Base-by-base conservation (phyloP, 306 rosid genomes). In the Datisca glomerata region DNA sequence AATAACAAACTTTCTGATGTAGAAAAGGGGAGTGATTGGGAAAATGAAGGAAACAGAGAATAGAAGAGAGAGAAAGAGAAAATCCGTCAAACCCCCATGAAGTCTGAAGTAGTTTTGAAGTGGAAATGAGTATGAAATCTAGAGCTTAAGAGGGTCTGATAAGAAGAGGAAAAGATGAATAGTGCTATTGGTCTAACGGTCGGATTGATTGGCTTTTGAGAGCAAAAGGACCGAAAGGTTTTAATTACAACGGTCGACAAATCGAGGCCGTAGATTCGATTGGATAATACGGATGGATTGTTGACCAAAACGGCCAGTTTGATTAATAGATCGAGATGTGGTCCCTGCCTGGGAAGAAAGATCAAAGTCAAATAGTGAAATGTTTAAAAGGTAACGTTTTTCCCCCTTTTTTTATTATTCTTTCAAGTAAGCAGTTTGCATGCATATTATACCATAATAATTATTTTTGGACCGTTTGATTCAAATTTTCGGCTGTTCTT, bases 171-270 rank as follows among this genome's bases (percentile, higher is more conserved):
- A 40, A 16, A 2, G 52, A 37, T 2, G 24, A 35, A 42, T 1
- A 33, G 24, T 3, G 47, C 18, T 8, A 45, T n/a, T 11, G 21
- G 56, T 37, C 21, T 25, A 82, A 75, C 89, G 81, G 79, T 79
- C 57, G 78, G 57, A 63, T 74, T 21, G 57, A 63, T 74, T 21
- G 64, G 45, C 45, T 63, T 38, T 58, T 50, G 44, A 16, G 24
- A 28, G 23, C 24, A 29, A 21, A 14, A 55, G 36, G 45, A 21
- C 16, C 29, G 36, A 22, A 34, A 24, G 24, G 65, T 34, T 59
- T 45, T 45, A 51, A 69, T 22, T 47, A 23, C 18, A 83, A 83
- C 85, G 91, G 84, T 67, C 94, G 32, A 49, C 43, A 36, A 60
- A 74, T 60, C 58, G 51, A 55, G 44, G 41, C 71, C 74, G 67